phyloP scores from a whole-genome alignment of 208 protist species.

The Naegleria lovaniensis region DNA sequence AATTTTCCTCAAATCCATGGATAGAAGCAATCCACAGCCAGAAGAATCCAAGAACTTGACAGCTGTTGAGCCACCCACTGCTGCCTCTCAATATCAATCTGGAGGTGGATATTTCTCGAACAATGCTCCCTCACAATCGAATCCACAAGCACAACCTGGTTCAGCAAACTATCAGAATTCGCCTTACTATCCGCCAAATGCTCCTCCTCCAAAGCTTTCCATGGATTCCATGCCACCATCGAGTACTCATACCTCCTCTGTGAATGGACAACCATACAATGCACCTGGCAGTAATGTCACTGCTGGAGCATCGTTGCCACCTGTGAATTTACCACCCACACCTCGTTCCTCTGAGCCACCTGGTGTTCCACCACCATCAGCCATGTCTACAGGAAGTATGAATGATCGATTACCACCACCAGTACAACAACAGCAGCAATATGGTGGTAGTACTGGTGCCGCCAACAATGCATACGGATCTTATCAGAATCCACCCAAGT shows the following conservation, averaged over 20 bases:
- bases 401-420: background rate
- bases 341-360: background rate
- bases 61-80: background rate
- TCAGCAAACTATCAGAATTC: background rate
- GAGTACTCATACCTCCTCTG: background rate
- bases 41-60: background rate
- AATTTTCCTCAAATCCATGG: conserved; percentile 27
- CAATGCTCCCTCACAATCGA: background rate
- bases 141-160: background rate
- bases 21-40: conserved; percentile 5
- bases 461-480: background rate
- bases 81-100: background rate
- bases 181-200: background rate
- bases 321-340: background rate
- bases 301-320: background rate
- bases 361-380: background rate
- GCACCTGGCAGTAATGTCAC: background rate
- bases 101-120: background rate
- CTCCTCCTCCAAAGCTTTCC: background rate
- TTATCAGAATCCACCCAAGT: background rate
- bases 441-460: background rate
- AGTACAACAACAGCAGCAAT: background rate
- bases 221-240: background rate
- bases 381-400: background rate
- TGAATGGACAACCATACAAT: background rate